phyloP scores from a whole-genome alignment of 2,329 filamentous ascomycete species.

The Hypomyces perniciosus region DNA sequence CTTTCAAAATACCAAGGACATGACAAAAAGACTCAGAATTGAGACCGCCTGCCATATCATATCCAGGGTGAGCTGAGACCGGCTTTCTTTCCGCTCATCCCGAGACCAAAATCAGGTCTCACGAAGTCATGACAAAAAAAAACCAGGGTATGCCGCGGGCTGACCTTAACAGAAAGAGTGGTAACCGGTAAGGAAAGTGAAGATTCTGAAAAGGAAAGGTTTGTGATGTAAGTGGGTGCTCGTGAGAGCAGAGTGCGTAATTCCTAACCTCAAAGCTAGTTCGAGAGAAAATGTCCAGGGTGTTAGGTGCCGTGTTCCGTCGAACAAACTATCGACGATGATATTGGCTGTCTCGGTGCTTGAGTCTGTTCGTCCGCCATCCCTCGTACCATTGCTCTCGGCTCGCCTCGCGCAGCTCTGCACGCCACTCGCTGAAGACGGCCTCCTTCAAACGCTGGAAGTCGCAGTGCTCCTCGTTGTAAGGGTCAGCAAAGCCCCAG shows the following conservation, averaged over 20 bases:
- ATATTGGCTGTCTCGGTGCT: conserved; percentile 42
- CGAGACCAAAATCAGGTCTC: background rate
- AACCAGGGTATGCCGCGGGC: conserved; percentile 1
- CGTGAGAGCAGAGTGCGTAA: too few species aligned
- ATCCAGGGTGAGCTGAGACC: background rate
- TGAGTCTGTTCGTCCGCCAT: conserved; percentile 73
- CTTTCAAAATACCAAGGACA: conserved; percentile 1
- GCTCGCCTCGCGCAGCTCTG: conserved; percentile 83
- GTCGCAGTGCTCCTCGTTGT: conserved; percentile 87
- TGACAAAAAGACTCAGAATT: background rate
- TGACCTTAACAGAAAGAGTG: background rate
- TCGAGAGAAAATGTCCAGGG: background rate
- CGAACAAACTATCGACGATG: conserved; percentile 26
- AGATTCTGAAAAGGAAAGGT: conserved; percentile 8
- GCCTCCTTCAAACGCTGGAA: conserved; percentile 85
- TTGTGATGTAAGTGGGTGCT: background rate
- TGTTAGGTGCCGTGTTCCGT: conserved; percentile 1
- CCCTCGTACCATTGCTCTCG: conserved; percentile 92
- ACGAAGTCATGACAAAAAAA: background rate
- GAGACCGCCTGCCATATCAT: too few species aligned
- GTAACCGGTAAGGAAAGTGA: conserved; percentile 2
- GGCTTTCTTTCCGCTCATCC: background rate
- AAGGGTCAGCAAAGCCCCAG: conserved; percentile 95
- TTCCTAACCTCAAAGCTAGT: background rate
- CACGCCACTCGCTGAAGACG: conserved; percentile 90